A percentile compares a stretch with the other conserved stretches of the same genome.
Conservation (phyloP, 2,329 filamentous ascomycete species). For the Colletotrichum filicis region DNA sequence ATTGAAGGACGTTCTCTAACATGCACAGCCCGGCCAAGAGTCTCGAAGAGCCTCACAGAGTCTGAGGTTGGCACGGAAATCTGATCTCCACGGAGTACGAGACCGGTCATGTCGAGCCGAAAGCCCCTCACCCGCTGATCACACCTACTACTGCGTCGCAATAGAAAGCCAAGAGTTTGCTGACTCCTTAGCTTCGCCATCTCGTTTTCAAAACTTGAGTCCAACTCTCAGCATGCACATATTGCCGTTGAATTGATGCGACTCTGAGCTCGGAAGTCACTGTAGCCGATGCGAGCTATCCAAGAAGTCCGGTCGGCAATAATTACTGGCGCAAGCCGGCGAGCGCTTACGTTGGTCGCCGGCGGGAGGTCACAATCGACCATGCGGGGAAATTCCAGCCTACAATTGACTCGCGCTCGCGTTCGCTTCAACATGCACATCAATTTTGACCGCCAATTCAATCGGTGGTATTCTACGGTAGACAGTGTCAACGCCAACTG, state of each 20-base stretch:
- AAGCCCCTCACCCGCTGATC: constrained; percentile 7
- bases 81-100: neutral
- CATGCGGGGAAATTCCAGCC: too few species aligned
- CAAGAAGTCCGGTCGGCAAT: constrained; percentile 8
- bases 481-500: neutral
- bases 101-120: constrained; percentile 9
- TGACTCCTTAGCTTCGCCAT: neutral
- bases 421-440: neutral
- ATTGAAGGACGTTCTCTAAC: neutral
- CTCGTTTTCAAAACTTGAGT: neutral
- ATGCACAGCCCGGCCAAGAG: constrained; percentile 29
- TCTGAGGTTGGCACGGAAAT: neutral
- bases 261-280: neutral
- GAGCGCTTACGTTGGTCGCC: neutral
- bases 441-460: neutral
- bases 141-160: neutral
- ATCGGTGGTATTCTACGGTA: neutral
- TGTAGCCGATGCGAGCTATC: constrained; percentile 2
- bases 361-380: neutral
- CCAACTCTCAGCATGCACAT: neutral
- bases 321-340: neutral
- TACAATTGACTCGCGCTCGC: neutral
- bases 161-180: constrained; percentile 1
- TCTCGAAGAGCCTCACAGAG: constrained; percentile 15
- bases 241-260: neutral